These are phyloP conservation scores for Penicillium coffeae DNA, from an alignment of 495 filamentous ascomycete genomes.

Conservation along the genomic window DNA sequence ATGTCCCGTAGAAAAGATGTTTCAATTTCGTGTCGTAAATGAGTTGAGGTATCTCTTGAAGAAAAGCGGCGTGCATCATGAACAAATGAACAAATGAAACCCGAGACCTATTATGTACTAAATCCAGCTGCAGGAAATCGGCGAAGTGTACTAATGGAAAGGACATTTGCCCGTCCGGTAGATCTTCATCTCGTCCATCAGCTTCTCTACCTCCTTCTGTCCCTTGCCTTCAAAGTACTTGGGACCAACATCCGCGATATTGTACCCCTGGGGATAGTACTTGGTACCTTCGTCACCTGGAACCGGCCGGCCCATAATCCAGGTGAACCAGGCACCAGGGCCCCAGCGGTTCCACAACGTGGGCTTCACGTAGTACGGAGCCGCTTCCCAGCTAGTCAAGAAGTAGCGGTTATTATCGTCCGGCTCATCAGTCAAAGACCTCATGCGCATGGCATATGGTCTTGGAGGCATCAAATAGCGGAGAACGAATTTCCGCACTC, in stretches of 20 bases:
- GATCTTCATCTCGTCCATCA: conserved; percentile 37
- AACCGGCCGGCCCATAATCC: conserved; percentile 52
- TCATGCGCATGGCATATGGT: conserved; percentile 38
- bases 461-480: conserved; percentile 57
- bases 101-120: neutral
- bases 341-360: conserved; percentile 61
- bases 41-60: neutral
- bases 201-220: conserved; percentile 29
- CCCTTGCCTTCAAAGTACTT: conserved; percentile 54
- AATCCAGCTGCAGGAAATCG: neutral
- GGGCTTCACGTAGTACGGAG: conserved; percentile 59
- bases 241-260: conserved; percentile 56
- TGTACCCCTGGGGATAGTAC: conserved; percentile 57
- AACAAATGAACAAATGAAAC: neutral
- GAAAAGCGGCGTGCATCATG: neutral
- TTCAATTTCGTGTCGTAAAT: neutral
- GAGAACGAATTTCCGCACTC: conserved; percentile 47
- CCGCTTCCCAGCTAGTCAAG: conserved; percentile 45
- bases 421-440: conserved; percentile 35
- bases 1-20: neutral
- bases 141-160: conserved; percentile 32
- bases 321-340: conserved; percentile 47
- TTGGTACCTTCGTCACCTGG: conserved; percentile 57
- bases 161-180: conserved; percentile 52
- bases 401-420: conserved; percentile 49